phyloP scores from a whole-genome alignment of 2,329 filamentous ascomycete species.

The Xylariaceae sp. region DNA sequence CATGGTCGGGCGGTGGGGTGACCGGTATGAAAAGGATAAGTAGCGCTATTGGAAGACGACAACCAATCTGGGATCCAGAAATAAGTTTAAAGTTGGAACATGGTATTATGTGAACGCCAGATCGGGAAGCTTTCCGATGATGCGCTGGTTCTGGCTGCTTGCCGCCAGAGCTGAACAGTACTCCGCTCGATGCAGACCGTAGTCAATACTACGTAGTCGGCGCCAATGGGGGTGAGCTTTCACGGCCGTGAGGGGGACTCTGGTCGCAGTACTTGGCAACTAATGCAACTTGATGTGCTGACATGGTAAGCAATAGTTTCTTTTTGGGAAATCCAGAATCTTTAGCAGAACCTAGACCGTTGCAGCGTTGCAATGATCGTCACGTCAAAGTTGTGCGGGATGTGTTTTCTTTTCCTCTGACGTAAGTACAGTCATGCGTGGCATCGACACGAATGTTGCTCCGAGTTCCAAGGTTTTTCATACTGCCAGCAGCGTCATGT shows the following conservation, averaged over 20 bases:
- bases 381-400: background rate
- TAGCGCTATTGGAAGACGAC: background rate
- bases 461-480: background rate
- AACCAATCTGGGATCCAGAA: background rate
- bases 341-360: background rate
- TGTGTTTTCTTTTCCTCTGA: background rate
- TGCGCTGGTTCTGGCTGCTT: background rate
- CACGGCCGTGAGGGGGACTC: background rate
- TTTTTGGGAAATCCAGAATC: background rate
- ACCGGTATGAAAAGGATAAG: background rate
- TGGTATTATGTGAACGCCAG: background rate
- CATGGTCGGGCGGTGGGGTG: background rate
- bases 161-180: background rate
- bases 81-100: background rate
- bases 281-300: background rate
- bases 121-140: background rate
- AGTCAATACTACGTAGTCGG: background rate
- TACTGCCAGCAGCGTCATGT: background rate
- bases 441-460: background rate
- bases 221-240: background rate
- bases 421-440: background rate
- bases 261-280: background rate
- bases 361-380: background rate
- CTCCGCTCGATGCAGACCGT: background rate
- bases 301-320: background rate